Evolutionary conservation across 2,329 filamentous ascomycete genomes (phyloP).

Genomic region (Metarhizium robertsii): DNA sequence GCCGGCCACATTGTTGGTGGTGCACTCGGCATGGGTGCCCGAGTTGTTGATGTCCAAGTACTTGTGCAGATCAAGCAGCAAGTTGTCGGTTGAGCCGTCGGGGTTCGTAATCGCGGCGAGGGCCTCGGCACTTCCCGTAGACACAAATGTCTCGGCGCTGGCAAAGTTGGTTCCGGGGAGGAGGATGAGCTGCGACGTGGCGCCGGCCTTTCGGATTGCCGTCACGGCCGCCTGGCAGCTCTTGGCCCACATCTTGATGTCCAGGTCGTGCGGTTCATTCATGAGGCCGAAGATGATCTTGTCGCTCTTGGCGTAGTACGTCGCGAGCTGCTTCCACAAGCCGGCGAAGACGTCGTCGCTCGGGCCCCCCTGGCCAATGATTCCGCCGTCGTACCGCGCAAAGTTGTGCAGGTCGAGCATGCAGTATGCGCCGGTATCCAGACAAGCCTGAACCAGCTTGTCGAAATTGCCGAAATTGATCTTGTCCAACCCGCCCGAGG

Average conservation of each 20-base stretch:
- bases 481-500: slow-evolving; percentile 39
- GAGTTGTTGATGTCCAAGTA: slow-evolving; percentile 50
- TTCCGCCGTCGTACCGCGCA: slow-evolving; percentile 50
- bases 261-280: slow-evolving; percentile 59
- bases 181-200: slow-evolving; percentile 51
- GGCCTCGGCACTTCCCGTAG: slow-evolving; percentile 39
- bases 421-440: slow-evolving; percentile 46
- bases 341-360: slow-evolving; percentile 46
- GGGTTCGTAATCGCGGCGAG: slow-evolving; percentile 47
- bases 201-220: slow-evolving; percentile 56
- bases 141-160: slow-evolving; percentile 37
- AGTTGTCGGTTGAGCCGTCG: slow-evolving; percentile 43
- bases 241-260: slow-evolving; percentile 47
- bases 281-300: slow-evolving; percentile 54
- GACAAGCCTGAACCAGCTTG: slow-evolving; percentile 44
- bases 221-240: slow-evolving; percentile 55
- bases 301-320: slow-evolving; percentile 45
- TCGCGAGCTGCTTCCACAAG: slow-evolving; percentile 50
- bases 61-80: slow-evolving; percentile 53
- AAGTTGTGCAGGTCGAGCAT: slow-evolving; percentile 52
- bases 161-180: slow-evolving; percentile 53
- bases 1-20: slow-evolving; percentile 40
- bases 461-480: slow-evolving; percentile 43
- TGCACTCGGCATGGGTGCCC: slow-evolving; percentile 42
- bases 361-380: slow-evolving; percentile 58